Evolutionary conservation across 106 monocot species (phyloP).

Genomic region (Dioscorea alata): DNA sequence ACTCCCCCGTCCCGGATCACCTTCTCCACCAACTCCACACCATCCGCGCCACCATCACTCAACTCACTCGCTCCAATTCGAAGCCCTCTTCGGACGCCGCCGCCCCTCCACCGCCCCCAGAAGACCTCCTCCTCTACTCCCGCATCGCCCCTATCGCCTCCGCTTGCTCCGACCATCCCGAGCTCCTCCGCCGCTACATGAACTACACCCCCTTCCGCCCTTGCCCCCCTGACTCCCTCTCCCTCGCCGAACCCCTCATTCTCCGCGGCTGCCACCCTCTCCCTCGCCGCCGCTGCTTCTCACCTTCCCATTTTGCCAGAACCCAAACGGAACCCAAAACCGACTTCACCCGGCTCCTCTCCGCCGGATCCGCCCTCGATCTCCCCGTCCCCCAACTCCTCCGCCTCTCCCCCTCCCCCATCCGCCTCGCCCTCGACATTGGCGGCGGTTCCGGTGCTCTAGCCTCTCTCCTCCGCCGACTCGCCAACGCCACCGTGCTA

Average conservation of each 20-base stretch:
- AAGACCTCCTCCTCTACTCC: slow-evolving; percentile 70
- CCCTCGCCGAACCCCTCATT: slow-evolving; percentile 66
- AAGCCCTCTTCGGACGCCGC: neutral
- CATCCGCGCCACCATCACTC: slow-evolving; percentile 12
- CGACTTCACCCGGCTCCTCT: slow-evolving; percentile 38
- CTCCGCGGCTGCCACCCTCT: slow-evolving; percentile 99
- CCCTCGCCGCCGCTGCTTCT: slow-evolving; percentile 97
- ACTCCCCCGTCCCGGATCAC: slow-evolving; percentile 22
- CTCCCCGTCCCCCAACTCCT: slow-evolving; percentile 68
- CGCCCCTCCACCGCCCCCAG: slow-evolving; percentile 22
- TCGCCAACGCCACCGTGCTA: slow-evolving; percentile 52
- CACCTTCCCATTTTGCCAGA: slow-evolving; percentile 17
- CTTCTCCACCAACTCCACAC: slow-evolving; percentile 36
- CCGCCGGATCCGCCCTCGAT: slow-evolving; percentile 53
- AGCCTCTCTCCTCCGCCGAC: slow-evolving; percentile 41
- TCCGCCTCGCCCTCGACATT: slow-evolving; percentile 67
- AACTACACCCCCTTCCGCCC: slow-evolving; percentile 79
- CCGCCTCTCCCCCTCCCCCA: slow-evolving; percentile 45
- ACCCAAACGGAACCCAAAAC: slow-evolving; percentile 26
- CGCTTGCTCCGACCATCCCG: slow-evolving; percentile 83
- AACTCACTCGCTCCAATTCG: slow-evolving; percentile 4
- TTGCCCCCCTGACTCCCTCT: slow-evolving; percentile 59
- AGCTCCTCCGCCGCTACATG: slow-evolving; percentile 93
- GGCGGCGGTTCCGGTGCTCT: slow-evolving; percentile 72
- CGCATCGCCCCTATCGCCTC: slow-evolving; percentile 69